Base-by-base conservation (phyloP, 2,329 filamentous ascomycete genomes). In the Hypoxylon sp. region DNA sequence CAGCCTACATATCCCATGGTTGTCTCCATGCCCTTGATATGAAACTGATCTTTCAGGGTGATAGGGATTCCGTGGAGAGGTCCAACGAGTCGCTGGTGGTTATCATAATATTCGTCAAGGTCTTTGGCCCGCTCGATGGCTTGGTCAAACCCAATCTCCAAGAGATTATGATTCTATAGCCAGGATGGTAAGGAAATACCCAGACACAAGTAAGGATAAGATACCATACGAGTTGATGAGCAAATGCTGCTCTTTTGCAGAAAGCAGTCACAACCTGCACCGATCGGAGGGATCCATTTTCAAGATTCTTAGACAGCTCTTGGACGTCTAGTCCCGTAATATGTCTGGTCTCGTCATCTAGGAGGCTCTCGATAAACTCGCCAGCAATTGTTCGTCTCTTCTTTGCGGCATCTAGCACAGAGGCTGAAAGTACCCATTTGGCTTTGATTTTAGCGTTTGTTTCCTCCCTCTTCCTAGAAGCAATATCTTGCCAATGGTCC, bases 1-100 rank as follows among this genome's bases (percentile, higher is more conserved):
- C 59, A 63, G 11, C 59, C 59, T 11, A 63, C 59, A 14, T 63
- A 63, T 46, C 35, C 59, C 59, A 63, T 63, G 4, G 59, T 63
- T 11, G 59, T 63, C 14, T 42, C 59, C 48, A 63, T 55, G 4
- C 51, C 59, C 39, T 63, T 63, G 6, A 63, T 50, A 19, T 63
- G 59, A 39, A 42, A 63, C 51, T 63, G 59, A 22, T 63, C 59
- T 47, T 63, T 63, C 24, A 54, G 13, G 14, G 48, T 63, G 19
- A 63, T 26, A 13, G 59, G 59, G 19, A 63, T 39, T 37, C 59
- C 59, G 29, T 63, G 59, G 13, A 63, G 22, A 35, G 59, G 59
- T 6, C 59, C 59, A 11, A 63, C 55, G 10, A 31, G 10, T 8
- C 14, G n/a, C n/a, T 14, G 10, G 13, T 52, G 22, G 1, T 2